Percentiles rank a stretch among this genome's conserved stretches.
Conservation (phyloP, 1,139 yeast genomes). For the Suhomyces ambrosiae region DNA sequence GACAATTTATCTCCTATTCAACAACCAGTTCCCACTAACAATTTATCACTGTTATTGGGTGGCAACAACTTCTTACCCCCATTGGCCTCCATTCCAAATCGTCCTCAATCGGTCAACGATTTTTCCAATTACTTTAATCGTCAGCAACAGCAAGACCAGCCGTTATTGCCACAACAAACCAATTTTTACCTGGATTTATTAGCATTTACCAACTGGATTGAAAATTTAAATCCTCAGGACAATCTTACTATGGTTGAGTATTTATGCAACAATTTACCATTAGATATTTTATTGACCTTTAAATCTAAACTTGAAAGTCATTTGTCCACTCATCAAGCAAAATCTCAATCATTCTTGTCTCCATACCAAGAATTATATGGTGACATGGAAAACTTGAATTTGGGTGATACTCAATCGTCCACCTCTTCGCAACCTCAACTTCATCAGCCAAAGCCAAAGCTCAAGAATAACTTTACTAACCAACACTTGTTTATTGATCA, state of each 20-base stretch:
- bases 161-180: constrained; percentile 18
- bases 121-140: constrained; percentile 34
- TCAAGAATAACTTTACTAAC: constrained; percentile 20
- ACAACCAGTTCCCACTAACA: constrained; percentile 14
- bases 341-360: constrained; percentile 14
- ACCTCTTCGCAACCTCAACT: constrained; percentile 20
- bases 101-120: constrained; percentile 50
- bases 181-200: constrained; percentile 48
- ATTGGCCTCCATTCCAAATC: constrained; percentile 34
- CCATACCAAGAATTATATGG: constrained; percentile 23
- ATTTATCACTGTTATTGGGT: constrained; percentile 18
- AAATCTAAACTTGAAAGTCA: constrained; percentile 42
- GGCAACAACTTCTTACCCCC: constrained; percentile 20
- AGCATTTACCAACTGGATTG: constrained; percentile 62
- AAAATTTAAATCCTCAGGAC: constrained; percentile 56
- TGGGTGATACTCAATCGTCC: constrained; percentile 16
- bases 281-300: constrained; percentile 50
- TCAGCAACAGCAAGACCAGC: constrained; percentile 22
- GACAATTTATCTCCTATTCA: constrained; percentile 28
- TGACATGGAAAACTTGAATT: constrained; percentile 36
- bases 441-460: constrained; percentile 39
- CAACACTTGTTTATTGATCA: constrained; percentile 34
- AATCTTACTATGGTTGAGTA: constrained; percentile 62
- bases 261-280: constrained; percentile 51
- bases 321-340: constrained; percentile 27